phyloP scores from a whole-genome alignment of 2,329 filamentous ascomycete genomes.

The Penicillium capsulatum region DNA sequence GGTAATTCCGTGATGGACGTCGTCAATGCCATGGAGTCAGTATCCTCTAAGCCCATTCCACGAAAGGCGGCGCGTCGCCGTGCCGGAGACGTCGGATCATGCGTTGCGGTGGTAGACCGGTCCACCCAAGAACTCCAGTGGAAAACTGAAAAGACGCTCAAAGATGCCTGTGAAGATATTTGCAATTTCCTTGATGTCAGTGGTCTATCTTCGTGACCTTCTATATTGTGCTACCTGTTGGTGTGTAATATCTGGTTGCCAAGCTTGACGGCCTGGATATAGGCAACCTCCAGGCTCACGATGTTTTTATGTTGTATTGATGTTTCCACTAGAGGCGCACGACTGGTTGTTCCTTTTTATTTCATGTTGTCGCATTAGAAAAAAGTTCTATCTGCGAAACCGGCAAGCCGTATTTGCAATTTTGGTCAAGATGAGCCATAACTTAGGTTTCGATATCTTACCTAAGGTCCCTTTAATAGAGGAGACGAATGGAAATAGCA shows the following conservation, averaged over 20 bases:
- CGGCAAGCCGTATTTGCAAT: no score
- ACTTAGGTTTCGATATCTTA: no score
- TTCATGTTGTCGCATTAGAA: no score
- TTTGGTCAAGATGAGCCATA: no score
- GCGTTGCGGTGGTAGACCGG: slow-evolving; percentile 35
- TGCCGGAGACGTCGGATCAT: slow-evolving; percentile 39
- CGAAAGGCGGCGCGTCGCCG: slow-evolving; percentile 32
- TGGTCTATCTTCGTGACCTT: slow-evolving; percentile 24
- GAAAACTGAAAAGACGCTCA: slow-evolving; percentile 38
- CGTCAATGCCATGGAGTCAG: slow-evolving; percentile 36
- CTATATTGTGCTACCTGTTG: no score
- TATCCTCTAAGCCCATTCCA: slow-evolving; percentile 34
- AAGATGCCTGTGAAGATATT: slow-evolving; percentile 37
- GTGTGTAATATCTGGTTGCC: no score
- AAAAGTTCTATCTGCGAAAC: no score
- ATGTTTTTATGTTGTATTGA: slow-evolving; percentile 11
- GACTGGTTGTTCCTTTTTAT: no score
- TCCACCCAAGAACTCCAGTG: slow-evolving; percentile 53
- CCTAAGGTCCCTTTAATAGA: no score
- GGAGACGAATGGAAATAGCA: no score
- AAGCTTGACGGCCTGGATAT: no score
- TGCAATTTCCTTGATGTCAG: slow-evolving; percentile 37
- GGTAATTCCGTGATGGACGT: slow-evolving; percentile 40
- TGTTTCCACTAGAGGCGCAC: slow-evolving; percentile 9
- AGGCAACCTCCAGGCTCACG: no score